Conservation (phyloP, 352 stramenopile genomes). For the Pythium dissimile region DNA sequence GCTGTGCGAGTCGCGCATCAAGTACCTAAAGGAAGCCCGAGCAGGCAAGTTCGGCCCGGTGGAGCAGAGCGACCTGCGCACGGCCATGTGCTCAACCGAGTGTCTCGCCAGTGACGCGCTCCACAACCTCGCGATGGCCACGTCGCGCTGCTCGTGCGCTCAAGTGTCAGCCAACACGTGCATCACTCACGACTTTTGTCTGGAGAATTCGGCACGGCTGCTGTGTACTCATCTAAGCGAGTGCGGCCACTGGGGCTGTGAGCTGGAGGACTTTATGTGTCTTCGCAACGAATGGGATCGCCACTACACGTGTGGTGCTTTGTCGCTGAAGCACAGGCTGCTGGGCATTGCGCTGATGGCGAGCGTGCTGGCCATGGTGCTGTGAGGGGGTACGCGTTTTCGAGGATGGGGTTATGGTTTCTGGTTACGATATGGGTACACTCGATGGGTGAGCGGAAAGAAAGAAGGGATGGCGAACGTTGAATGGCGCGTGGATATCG, state of each 20-base stretch:
- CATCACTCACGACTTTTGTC: conserved; percentile 71
- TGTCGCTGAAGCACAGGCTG: conserved; percentile 3
- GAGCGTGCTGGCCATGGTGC: conserved; percentile 17
- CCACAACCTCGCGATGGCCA: conserved; percentile 67
- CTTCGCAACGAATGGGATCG: conserved; percentile 87
- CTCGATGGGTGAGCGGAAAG: not conserved
- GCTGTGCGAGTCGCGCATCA: conserved; percentile 71
- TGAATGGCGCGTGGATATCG: conserved; percentile 16
- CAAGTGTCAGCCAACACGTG: conserved; percentile 73
- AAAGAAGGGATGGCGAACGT: conserved; percentile 8
- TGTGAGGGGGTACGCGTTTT: too few species aligned
- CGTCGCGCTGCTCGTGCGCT: conserved; percentile 76
- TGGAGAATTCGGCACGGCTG: conserved; percentile 74
- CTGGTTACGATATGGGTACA: not conserved
- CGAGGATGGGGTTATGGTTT: conserved; percentile 10
- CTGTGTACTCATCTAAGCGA: conserved; percentile 85
- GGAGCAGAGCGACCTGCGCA: conserved; percentile 62
- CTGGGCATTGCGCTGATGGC: conserved; percentile 9
- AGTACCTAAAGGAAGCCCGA: conserved; percentile 57
- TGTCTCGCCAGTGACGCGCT: conserved; percentile 80
- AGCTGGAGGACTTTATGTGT: conserved; percentile 89
- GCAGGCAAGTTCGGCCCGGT: conserved; percentile 61
- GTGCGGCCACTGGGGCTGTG: conserved; percentile 85
- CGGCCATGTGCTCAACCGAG: conserved; percentile 82
- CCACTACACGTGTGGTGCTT: conserved; percentile 46